Conservation (phyloP, 345 rosid genomes). For the Sisymbrium altissimum region DNA sequence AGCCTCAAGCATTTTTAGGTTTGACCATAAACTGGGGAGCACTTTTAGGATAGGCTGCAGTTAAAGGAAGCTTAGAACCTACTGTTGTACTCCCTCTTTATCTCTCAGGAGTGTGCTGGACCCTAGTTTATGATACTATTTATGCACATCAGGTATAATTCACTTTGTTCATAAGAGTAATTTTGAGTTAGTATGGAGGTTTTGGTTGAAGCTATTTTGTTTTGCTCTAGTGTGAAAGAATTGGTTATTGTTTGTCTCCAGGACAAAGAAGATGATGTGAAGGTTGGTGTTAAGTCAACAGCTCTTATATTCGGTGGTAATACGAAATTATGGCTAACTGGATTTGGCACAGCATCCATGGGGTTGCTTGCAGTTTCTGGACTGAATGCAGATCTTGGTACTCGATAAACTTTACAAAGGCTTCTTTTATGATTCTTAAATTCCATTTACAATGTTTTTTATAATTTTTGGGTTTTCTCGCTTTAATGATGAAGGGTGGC, state of each 20-base stretch:
- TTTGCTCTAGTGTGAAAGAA: neutral
- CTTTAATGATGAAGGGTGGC: slow-evolving; percentile 39
- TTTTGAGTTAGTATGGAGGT: neutral
- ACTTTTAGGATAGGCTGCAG: slow-evolving; percentile 77
- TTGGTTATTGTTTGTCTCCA: slow-evolving; percentile 21
- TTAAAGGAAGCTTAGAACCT: slow-evolving; percentile 76
- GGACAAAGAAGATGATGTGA: slow-evolving; percentile 94
- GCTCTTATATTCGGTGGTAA: slow-evolving; percentile 89
- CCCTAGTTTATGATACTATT: slow-evolving; percentile 90
- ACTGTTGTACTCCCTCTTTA: slow-evolving; percentile 70
- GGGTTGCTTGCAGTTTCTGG: slow-evolving; percentile 74
- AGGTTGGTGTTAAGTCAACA: slow-evolving; percentile 93
- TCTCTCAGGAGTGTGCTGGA: slow-evolving; percentile 84
- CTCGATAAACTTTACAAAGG: neutral
- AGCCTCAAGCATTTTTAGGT: slow-evolving; percentile 95
- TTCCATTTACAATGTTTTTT: too few species aligned
- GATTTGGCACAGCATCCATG: slow-evolving; percentile 71
- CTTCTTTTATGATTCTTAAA: neutral
- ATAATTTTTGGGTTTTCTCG: neutral
- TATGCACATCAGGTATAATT: slow-evolving; percentile 88
- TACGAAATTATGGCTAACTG: slow-evolving; percentile 72
- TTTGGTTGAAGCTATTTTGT: neutral
- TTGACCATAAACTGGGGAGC: slow-evolving; percentile 96
- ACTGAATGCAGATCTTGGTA: slow-evolving; percentile 76
- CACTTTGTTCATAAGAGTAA: neutral